Conservation (phyloP, 2,329 filamentous ascomycete genomes). For the Celoporthe dispersa region DNA sequence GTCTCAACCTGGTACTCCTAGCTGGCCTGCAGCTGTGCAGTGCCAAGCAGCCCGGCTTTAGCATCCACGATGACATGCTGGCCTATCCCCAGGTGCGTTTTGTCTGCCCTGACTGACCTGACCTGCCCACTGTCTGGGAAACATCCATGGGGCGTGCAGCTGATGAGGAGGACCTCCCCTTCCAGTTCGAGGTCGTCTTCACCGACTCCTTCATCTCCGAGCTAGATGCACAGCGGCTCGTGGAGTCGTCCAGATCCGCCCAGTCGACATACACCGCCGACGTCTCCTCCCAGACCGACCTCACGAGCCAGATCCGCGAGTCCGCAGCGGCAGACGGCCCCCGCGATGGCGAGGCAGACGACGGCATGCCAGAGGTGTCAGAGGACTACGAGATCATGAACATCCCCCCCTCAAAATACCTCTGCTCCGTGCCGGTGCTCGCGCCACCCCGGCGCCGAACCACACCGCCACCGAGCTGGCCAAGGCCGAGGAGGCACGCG, state of each 20-base stretch:
- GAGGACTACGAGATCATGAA: constrained; percentile 75
- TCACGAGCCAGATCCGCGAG: constrained; percentile 43
- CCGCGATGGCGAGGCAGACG: constrained; percentile 36
- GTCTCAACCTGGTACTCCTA: constrained; percentile 50
- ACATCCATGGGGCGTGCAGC: neutral
- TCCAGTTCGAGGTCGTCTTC: constrained; percentile 80
- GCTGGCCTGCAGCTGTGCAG: constrained; percentile 49
- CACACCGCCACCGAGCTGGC: constrained; percentile 70
- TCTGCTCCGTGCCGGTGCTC: constrained; percentile 83
- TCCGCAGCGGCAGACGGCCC: constrained; percentile 40
- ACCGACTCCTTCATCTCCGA: constrained; percentile 74
- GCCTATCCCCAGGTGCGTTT: constrained; percentile 79
- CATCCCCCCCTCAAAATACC: constrained; percentile 70
- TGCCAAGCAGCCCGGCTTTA: constrained; percentile 67
- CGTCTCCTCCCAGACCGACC: constrained; percentile 46
- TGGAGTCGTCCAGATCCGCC: constrained; percentile 46
- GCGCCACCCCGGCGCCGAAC: constrained; percentile 61
- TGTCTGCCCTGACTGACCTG: neutral
- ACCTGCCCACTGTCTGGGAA: neutral
- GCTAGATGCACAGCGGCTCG: constrained; percentile 65
- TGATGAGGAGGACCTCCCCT: neutral
- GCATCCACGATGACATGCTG: constrained; percentile 84
- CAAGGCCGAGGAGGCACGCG: constrained; percentile 77
- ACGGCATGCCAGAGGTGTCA: constrained; percentile 41
- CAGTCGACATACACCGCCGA: constrained; percentile 47